Conservation (phyloP, 192 early-diverging fungal species). For the Podila horticola region DNA sequence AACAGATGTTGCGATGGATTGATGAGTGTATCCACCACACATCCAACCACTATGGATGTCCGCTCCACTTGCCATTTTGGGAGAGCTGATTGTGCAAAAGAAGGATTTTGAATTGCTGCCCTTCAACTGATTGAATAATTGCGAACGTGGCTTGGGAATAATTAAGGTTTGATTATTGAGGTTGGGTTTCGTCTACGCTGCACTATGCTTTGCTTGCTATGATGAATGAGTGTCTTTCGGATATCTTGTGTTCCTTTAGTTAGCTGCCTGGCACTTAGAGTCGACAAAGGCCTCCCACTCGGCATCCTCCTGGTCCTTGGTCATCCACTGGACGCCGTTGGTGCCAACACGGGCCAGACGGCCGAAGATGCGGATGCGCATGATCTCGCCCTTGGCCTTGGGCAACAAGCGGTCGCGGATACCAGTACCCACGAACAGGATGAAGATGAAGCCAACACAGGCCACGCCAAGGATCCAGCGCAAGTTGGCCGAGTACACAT, state of each 20-base stretch:
- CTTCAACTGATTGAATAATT: conserved; percentile 2
- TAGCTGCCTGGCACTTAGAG: background rate
- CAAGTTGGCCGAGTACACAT: conserved; percentile 67
- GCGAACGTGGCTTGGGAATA: background rate
- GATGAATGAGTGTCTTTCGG: too few relatives aligned
- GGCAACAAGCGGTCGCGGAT: conserved; percentile 74
- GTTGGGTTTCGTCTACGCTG: background rate
- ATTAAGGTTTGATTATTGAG: background rate
- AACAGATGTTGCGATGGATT: too few relatives aligned
- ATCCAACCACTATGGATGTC: background rate
- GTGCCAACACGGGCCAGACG: conserved; percentile 52
- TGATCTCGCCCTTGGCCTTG: conserved; percentile 63
- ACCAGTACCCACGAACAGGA: conserved; percentile 65
- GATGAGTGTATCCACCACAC: too few relatives aligned
- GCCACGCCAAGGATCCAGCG: conserved; percentile 75
- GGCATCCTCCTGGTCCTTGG: conserved; percentile 57
- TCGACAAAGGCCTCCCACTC: conserved; percentile 57
- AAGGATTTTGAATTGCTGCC: background rate
- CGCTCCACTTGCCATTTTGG: background rate
- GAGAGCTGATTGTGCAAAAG: background rate
- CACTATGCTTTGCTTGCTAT: too few relatives aligned
- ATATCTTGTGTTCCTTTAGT: too few relatives aligned
- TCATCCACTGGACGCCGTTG: conserved; percentile 20
- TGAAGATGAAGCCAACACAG: conserved; percentile 63
- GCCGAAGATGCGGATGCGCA: conserved; percentile 65